phyloP scores from a whole-genome alignment of 805 yeast genomes.

The Tetrapisispora pingtungensis region DNA sequence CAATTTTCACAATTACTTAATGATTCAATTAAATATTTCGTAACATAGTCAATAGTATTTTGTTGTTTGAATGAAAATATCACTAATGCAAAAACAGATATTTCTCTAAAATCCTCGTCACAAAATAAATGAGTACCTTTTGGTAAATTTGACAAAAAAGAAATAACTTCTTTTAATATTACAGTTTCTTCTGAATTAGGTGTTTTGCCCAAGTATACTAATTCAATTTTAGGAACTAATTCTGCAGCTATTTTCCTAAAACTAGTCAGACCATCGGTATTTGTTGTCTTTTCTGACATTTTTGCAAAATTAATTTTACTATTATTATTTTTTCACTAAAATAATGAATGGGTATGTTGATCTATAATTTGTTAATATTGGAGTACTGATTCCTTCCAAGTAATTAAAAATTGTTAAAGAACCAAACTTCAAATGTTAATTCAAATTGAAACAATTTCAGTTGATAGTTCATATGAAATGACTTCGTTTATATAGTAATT shows the following conservation, averaged over 20 bases:
- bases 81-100: constrained; percentile 45
- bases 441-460: no score
- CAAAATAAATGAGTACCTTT: constrained; percentile 45
- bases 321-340: no score
- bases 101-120: constrained; percentile 37
- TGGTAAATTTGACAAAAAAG: constrained; percentile 26
- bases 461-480: no score
- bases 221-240: constrained; percentile 12
- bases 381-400: no score
- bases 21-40: constrained; percentile 31
- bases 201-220: constrained; percentile 22
- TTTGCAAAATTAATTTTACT: neutral
- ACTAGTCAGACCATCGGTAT: neutral
- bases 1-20: constrained; percentile 46
- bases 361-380: no score
- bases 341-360: no score
- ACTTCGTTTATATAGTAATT: no score
- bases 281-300: neutral
- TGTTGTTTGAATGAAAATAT: constrained; percentile 48
- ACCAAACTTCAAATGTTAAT: no score
- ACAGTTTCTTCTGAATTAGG: constrained; percentile 21
- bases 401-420: no score
- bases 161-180: constrained; percentile 33
- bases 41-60: constrained; percentile 37
- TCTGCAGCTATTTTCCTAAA: neutral